phyloP scores from a whole-genome alignment of 768 basidiomycete genomes.

The Auriscalpium orientale region DNA sequence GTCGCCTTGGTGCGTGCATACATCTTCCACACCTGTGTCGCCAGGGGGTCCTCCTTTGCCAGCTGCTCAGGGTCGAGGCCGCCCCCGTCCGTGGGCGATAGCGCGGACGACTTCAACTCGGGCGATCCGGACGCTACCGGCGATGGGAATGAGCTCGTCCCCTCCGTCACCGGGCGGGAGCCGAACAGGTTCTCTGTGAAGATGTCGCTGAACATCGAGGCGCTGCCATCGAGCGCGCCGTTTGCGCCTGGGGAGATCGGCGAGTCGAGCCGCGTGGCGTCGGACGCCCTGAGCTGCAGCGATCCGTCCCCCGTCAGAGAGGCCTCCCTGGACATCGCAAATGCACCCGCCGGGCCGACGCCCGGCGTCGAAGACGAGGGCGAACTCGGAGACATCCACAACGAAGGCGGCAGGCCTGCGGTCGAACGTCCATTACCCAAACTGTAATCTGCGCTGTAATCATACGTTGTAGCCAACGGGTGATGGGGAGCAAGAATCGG shows the following conservation, averaged over 20 bases:
- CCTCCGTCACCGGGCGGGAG: conserved; percentile 32
- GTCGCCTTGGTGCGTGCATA: conserved; percentile 86
- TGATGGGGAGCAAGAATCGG: conserved; percentile 8
- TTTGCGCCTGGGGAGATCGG: conserved; percentile 2
- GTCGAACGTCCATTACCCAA: conserved; percentile 42
- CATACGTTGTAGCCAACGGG: conserved; percentile 16
- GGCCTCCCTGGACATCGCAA: conserved; percentile 4
- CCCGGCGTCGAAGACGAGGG: conserved; percentile 37
- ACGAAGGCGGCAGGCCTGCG: conserved; percentile 58
- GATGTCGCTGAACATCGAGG: conserved; percentile 49
- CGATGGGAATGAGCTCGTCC: conserved; percentile 52
- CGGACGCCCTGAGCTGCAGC: conserved; percentile 2
- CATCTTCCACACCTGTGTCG: conserved; percentile 96
- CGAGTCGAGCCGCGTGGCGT: conserved; percentile 2
- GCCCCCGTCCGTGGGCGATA: conserved; percentile 32
- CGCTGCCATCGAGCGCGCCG: conserved; percentile 1
- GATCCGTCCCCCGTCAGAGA: neutral
- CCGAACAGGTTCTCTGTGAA: conserved; percentile 48
- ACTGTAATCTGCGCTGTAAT: conserved; percentile 18
- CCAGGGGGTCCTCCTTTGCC: conserved; percentile 82
- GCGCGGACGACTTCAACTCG: conserved; percentile 40
- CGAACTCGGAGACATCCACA: conserved; percentile 78
- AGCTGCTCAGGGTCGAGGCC: conserved; percentile 50
- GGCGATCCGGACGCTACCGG: conserved; percentile 64
- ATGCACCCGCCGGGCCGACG: conserved; percentile 9